Evolutionary conservation across 371 early-diverging fungal species (phyloP).

Genomic region (Quaeritorhiza haematococci): DNA sequence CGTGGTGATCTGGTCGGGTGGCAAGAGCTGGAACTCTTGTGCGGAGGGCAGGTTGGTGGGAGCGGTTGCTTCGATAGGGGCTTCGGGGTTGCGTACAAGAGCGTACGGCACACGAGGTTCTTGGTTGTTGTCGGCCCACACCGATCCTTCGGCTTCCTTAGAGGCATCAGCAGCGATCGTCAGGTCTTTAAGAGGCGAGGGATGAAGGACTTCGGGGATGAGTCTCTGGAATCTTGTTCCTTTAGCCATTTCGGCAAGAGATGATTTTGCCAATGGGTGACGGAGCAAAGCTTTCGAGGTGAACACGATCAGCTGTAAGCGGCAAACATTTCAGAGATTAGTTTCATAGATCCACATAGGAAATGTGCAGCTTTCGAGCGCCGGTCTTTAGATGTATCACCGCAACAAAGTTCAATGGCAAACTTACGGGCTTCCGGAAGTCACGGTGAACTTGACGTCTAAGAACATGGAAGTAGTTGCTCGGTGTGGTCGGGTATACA

Average conservation of each 20-base stretch:
- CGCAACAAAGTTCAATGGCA: not conserved
- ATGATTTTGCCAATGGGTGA: constrained; percentile 85
- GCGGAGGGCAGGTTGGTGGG: constrained; percentile 18
- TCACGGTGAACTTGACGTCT: constrained; percentile 94
- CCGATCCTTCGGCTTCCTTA: not conserved
- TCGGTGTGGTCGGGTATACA: constrained; percentile 89
- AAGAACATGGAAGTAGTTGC: constrained; percentile 93
- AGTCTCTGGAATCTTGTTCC: constrained; percentile 81
- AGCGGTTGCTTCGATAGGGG: constrained; percentile 6
- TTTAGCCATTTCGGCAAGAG: constrained; percentile 74
- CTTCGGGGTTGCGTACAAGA: constrained; percentile 19
- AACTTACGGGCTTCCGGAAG: constrained; percentile 83
- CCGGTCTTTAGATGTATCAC: not conserved
- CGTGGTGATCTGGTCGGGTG: constrained; percentile 66
- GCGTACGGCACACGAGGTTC: constrained; percentile 51
- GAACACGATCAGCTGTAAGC: constrained; percentile 64
- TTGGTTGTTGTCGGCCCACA: constrained; percentile 42
- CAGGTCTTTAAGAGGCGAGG: constrained; percentile 53
- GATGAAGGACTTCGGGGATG: constrained; percentile 82
- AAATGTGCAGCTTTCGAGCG: not conserved
- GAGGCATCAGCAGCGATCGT: constrained; percentile 8
- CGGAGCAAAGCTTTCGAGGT: constrained; percentile 91
- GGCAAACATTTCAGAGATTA: not conserved
- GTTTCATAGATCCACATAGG: no score
- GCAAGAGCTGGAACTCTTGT: constrained; percentile 27